Evolutionary conservation across 208 protist genomes (phyloP), one percentile per base, ranked within the genome.

Genomic region (Wallacemonas sp.): DNA sequence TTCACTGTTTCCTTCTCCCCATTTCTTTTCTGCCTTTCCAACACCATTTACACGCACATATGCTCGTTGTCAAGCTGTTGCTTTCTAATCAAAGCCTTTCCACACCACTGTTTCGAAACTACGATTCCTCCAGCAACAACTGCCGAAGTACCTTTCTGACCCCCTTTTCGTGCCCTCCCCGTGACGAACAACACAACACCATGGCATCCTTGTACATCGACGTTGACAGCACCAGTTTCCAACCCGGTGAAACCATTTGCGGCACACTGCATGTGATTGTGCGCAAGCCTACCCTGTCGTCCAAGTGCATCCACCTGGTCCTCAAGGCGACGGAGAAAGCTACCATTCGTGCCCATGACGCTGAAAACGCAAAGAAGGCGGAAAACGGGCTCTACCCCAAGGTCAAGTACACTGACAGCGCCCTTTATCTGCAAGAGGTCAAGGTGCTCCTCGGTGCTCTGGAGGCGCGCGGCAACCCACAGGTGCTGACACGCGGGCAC

Each of bases 191-290:
- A 54, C 8, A 32, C 4, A 32, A 33, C 12, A 44, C 3, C 3
- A 59, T 59, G 26, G 52, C 32, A 22, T 59, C 52, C 12, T n/a
- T 59, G 48, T 55, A 55, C 48, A 55, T 55, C n/a, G 48, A 55
- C 23, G 48, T 32, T 3, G 48, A 55, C 12, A 59, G 12, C n/a
- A 42, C 32, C 3, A 28, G 11, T 3, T 42, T 28, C 20, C 52
- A 44, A 14, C 52, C 52, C 3, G 52, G 52, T 12, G 52, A 59
- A 23, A 59, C 52, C 18, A 42, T 59, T 2, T 59, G 31, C 20
- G 52, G 52, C 31, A 59, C 52, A 2, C 18, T 59, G 52, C 52
- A 59, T 23, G 52, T 59, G 5, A 42, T 59, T 23, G 52, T 59
- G 32, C 52, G 52, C 29, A 59, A 36, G 8, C 31, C 52, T 4